Conservation (phyloP, 306 rosid species). For the Pterocarpus macrocarpus region DNA sequence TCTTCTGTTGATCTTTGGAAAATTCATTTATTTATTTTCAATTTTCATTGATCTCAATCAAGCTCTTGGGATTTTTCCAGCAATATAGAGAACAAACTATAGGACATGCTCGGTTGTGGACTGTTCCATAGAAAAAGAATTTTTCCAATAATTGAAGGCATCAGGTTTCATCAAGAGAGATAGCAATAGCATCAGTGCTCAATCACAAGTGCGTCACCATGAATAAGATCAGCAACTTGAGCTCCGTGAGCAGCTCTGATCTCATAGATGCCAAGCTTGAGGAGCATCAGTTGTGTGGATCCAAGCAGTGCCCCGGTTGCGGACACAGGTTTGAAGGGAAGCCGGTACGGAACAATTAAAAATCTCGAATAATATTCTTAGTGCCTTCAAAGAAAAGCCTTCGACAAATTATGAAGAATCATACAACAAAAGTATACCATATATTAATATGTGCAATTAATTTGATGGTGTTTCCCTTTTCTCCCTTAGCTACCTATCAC, state of each 20-base stretch:
- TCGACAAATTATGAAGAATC: conserved; percentile 41
- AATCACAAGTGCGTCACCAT: neutral
- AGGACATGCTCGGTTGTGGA: conserved; percentile 55
- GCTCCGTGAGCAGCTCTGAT: conserved; percentile 76
- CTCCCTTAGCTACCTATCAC: neutral
- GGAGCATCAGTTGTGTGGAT: conserved; percentile 95
- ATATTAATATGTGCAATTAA: conserved; percentile 34
- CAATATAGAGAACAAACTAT: conserved; percentile 31
- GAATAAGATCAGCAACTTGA: conserved; percentile 61
- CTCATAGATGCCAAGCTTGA: conserved; percentile 97
- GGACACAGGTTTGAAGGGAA: conserved; percentile 90
- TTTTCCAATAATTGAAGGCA: conserved; percentile 14
- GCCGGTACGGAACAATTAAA: conserved; percentile 62
- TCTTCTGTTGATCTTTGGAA: conserved; percentile 28
- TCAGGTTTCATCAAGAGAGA: conserved; percentile 41
- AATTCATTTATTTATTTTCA: neutral
- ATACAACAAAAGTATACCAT: conserved; percentile 11
- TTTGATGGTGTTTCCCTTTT: conserved; percentile 12
- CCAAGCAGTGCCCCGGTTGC: conserved; percentile 96
- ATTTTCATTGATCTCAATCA: conserved; percentile 25
- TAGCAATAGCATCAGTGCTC: conserved; percentile 15
- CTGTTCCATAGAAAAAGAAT: conserved; percentile 43
- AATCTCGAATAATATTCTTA: conserved; percentile 52
- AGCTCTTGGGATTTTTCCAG: conserved; percentile 23
- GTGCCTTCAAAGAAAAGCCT: conserved; percentile 51